Conservation (phyloP, 129 eudicot species). For the Silybum marianum region DNA sequence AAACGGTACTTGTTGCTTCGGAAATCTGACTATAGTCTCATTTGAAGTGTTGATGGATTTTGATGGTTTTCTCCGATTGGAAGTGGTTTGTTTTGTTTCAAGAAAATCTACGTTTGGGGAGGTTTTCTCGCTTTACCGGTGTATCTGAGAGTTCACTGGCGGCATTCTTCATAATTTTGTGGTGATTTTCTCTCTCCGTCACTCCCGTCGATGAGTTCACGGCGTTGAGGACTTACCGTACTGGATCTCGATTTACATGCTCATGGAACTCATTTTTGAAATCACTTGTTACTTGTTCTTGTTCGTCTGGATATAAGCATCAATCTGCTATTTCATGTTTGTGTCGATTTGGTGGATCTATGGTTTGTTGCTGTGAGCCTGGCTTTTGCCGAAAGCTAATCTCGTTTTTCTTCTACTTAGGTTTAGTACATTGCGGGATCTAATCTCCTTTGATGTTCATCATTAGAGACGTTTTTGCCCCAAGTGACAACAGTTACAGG, state of each 20-base stretch:
- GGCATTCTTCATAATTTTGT: conserved; percentile 3
- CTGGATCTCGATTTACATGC: conserved; percentile 14
- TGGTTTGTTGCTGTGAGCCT: conserved; percentile 13
- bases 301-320: conserved; percentile 14
- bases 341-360: conserved; percentile 22
- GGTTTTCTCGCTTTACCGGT: conserved; percentile 11
- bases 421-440: conserved; percentile 24
- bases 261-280: conserved; percentile 12
- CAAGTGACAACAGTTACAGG: conserved; percentile 8
- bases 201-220: conserved; percentile 2
- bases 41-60: conserved; percentile 28
- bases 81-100: conserved; percentile 17
- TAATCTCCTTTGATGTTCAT: conserved; percentile 19
- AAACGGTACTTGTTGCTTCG: conserved; percentile 18
- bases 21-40: conserved; percentile 20
- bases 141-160: conserved; percentile 14
- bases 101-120: conserved; percentile 3
- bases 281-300: neutral
- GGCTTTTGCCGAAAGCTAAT: neutral
- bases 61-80: conserved; percentile 9
- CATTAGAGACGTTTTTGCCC: conserved; percentile 16
- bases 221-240: neutral
- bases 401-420: conserved; percentile 10
- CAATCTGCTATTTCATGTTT: neutral
- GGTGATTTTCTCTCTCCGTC: conserved; percentile 14